A percentile compares a stretch with the other conserved stretches of the same genome.
Conservation (phyloP, 2,329 filamentous ascomycete species). For the Ilyonectria robusta region DNA sequence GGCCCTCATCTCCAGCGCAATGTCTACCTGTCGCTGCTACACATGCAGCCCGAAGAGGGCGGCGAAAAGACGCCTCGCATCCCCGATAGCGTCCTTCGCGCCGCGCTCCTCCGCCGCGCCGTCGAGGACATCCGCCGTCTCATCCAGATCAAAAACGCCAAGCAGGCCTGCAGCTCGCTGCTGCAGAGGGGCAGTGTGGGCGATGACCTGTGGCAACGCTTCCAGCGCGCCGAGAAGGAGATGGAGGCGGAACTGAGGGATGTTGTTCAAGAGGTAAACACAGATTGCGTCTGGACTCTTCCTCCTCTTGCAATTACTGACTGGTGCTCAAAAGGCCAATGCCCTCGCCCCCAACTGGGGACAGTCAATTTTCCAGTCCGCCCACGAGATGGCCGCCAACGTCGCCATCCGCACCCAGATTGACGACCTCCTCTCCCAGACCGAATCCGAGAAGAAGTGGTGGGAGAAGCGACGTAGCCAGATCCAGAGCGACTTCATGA, state of each 20-base stretch:
- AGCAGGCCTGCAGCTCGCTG: slow-evolving; percentile 86
- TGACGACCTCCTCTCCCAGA: slow-evolving; percentile 80
- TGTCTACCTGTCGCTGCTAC: slow-evolving; percentile 92
- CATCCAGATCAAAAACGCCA: slow-evolving; percentile 88
- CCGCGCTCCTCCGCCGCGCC: slow-evolving; percentile 89
- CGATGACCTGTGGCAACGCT: slow-evolving; percentile 95
- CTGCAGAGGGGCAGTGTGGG: slow-evolving; percentile 93
- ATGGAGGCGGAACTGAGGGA: slow-evolving; percentile 97
- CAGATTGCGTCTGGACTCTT: neutral
- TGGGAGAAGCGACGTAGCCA: slow-evolving; percentile 87
- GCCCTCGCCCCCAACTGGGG: slow-evolving; percentile 92
- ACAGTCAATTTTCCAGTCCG: slow-evolving; percentile 95
- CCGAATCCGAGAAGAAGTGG: slow-evolving; percentile 85
- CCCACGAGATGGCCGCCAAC: slow-evolving; percentile 95
- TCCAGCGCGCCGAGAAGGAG: slow-evolving; percentile 93
- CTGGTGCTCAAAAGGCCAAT: slow-evolving; percentile 77
- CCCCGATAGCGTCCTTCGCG: slow-evolving; percentile 88
- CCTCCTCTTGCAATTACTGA: slow-evolving; percentile 12
- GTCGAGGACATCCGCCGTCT: slow-evolving; percentile 95
- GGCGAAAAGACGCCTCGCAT: slow-evolving; percentile 78
- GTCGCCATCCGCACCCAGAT: slow-evolving; percentile 81
- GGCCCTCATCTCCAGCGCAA: slow-evolving; percentile 91
- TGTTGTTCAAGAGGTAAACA: slow-evolving; percentile 87
- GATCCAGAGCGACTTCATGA: slow-evolving; percentile 85
- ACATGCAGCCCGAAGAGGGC: slow-evolving; percentile 76